Conservation (phyloP, 345 rosid genomes). For the Pugionium cornutum region DNA sequence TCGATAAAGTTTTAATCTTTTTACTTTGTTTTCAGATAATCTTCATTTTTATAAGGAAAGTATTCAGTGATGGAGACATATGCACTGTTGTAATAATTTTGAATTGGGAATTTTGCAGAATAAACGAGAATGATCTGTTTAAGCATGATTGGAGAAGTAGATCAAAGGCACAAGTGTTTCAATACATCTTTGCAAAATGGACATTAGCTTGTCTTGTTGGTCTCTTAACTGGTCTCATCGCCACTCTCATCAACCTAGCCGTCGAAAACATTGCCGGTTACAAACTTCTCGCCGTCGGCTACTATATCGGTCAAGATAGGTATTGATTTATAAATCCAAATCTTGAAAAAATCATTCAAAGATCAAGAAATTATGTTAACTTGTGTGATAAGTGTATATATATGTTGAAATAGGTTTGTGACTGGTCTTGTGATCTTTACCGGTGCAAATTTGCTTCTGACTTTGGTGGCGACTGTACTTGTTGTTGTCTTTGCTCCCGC, state of each 20-base stretch:
- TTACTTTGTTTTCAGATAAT: slow-evolving; percentile 23
- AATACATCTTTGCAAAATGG: slow-evolving; percentile 83
- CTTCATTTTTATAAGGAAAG: neutral
- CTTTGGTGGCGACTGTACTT: slow-evolving; percentile 65
- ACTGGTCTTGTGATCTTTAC: slow-evolving; percentile 57
- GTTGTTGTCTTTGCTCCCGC: slow-evolving; percentile 88
- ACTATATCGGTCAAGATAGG: slow-evolving; percentile 62
- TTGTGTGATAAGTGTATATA: slow-evolving; percentile 17
- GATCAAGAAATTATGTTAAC: slow-evolving; percentile 27
- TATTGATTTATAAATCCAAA: slow-evolving; percentile 22
- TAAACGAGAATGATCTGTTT: slow-evolving; percentile 90
- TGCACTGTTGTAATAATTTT: neutral
- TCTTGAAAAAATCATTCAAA: neutral
- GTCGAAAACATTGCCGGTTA: slow-evolving; percentile 96
- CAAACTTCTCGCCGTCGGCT: slow-evolving; percentile 78
- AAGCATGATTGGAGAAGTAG: slow-evolving; percentile 97
- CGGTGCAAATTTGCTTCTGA: slow-evolving; percentile 62
- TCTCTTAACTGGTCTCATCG: slow-evolving; percentile 76
- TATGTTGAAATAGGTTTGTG: slow-evolving; percentile 53
- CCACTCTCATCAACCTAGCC: slow-evolving; percentile 82
- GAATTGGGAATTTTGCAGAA: slow-evolving; percentile 48
- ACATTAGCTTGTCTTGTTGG: slow-evolving; percentile 81
- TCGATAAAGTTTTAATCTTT: neutral
- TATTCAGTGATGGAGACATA: slow-evolving; percentile 29
- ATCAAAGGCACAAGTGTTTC: slow-evolving; percentile 77